Conservation (phyloP, 768 basidiomycete genomes). For the Brasilioporus rufonigricans region DNA sequence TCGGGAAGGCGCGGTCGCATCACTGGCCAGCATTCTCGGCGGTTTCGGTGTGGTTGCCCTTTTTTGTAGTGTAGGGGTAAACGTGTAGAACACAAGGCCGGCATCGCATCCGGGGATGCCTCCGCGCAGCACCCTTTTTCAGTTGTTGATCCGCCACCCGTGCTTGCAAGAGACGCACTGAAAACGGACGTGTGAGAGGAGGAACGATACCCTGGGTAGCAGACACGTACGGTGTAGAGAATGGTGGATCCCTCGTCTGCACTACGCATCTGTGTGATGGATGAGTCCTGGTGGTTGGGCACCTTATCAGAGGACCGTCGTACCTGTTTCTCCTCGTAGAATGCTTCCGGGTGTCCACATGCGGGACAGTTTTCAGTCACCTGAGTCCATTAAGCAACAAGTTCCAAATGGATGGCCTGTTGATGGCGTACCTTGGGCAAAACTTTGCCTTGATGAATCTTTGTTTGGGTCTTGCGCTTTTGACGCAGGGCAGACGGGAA, state of each 20-base stretch:
- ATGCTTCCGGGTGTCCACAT: constrained; percentile 83
- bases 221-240: constrained; percentile 78
- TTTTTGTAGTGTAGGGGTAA: constrained; percentile 45
- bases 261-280: constrained; percentile 61
- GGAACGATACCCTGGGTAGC: not conserved
- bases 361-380: constrained; percentile 87
- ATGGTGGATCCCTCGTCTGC: constrained; percentile 95
- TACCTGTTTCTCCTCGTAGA: constrained; percentile 87
- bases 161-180: constrained; percentile 77
- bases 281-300: not conserved
- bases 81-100: constrained; percentile 26
- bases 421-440: constrained; percentile 57
- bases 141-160: constrained; percentile 84
- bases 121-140: constrained; percentile 6
- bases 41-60: constrained; percentile 89
- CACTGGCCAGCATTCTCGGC: constrained; percentile 72
- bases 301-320: constrained; percentile 12
- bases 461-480: constrained; percentile 87
- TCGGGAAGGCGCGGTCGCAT: constrained; percentile 68
- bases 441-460: constrained; percentile 68
- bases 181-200: constrained; percentile 8
- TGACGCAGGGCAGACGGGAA: constrained; percentile 89
- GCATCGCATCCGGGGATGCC: not conserved
- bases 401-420: constrained; percentile 20
- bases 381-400: constrained; percentile 37